phyloP scores from a whole-genome alignment of 306 rosid species.

The Aeschynomene evenia region DNA sequence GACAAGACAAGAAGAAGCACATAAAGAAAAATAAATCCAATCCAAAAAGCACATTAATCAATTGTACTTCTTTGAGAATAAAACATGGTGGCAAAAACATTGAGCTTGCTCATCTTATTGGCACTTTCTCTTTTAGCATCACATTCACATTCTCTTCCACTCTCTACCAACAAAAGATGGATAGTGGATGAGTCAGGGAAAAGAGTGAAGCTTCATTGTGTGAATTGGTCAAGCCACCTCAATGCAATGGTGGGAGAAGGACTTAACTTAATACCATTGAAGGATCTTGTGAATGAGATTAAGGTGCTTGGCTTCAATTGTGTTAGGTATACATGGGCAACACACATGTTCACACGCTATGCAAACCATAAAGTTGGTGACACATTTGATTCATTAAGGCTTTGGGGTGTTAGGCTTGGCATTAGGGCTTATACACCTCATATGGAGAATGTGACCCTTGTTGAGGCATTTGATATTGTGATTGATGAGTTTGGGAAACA shows the following conservation, averaged over 20 bases:
- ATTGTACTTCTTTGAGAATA: no score
- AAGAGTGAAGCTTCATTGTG: conserved; percentile 39
- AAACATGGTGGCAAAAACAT: conserved; percentile 13
- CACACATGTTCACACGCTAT: conserved; percentile 41
- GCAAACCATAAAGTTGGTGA: not conserved
- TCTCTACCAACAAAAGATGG: conserved; percentile 48
- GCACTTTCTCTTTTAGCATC: conserved; percentile 1
- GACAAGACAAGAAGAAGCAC: not conserved
- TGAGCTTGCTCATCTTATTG: not conserved
- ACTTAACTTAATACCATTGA: conserved; percentile 17
- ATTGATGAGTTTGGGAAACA: conserved; percentile 32
- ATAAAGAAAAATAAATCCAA: not conserved
- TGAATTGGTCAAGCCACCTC: conserved; percentile 44
- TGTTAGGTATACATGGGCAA: conserved; percentile 40
- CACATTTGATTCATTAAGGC: not conserved
- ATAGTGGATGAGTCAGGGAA: conserved; percentile 34
- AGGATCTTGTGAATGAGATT: conserved; percentile 2
- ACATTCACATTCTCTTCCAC: conserved; percentile 29
- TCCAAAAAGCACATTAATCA: not conserved
- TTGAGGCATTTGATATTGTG: conserved; percentile 22
- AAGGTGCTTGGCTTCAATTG: conserved; percentile 29
- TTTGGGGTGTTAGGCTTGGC: not conserved
- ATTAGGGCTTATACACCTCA: conserved; percentile 18
- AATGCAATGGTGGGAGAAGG: conserved; percentile 42
- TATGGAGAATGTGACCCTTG: conserved; percentile 8